A percentile compares a stretch with the other conserved stretches of the same genome.
Conservation (phyloP, 345 rosid genomes). For the Geranium brycei region DNA sequence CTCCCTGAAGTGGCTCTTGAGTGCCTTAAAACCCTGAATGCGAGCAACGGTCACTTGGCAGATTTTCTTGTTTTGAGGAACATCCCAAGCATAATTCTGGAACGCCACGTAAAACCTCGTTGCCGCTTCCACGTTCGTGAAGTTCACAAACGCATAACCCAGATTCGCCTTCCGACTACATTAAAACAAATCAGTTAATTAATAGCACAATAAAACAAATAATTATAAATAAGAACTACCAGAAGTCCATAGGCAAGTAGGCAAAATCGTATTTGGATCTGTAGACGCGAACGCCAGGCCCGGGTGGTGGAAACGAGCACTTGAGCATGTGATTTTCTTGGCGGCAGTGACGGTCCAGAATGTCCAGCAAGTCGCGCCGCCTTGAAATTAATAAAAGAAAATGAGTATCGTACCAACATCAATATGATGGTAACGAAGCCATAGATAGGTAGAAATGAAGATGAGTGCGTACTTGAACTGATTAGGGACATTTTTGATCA, state of each 20-base stretch:
- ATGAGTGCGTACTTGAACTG: too few species aligned
- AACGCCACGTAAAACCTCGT: constrained; percentile 21
- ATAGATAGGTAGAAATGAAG: too few species aligned
- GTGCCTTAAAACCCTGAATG: constrained; percentile 5
- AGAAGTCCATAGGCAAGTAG: constrained; percentile 28
- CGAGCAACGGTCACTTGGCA: constrained; percentile 25
- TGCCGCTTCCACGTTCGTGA: constrained; percentile 18
- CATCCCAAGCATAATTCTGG: constrained; percentile 24
- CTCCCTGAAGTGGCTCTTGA: constrained; percentile 24
- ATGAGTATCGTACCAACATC: too few species aligned
- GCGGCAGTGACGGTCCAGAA: constrained; percentile 26
- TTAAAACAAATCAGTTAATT: background rate
- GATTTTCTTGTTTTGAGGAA: constrained; percentile 20
- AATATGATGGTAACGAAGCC: too few species aligned
- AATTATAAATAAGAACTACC: constrained; percentile 8
- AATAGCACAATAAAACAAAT: background rate
- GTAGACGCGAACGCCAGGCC: constrained; percentile 9
- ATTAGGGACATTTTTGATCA: too few species aligned
- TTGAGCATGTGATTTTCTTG: constrained; percentile 20
- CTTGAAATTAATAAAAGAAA: background rate
- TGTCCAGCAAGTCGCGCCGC: constrained; percentile 13
- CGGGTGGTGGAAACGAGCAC: background rate
- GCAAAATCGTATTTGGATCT: constrained; percentile 22
- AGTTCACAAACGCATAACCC: constrained; percentile 30
- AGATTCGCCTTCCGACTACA: constrained; percentile 19